Evolutionary conservation across 176 grass and related monocot species (phyloP).

Genomic region (Sorghum bicolor): DNA sequence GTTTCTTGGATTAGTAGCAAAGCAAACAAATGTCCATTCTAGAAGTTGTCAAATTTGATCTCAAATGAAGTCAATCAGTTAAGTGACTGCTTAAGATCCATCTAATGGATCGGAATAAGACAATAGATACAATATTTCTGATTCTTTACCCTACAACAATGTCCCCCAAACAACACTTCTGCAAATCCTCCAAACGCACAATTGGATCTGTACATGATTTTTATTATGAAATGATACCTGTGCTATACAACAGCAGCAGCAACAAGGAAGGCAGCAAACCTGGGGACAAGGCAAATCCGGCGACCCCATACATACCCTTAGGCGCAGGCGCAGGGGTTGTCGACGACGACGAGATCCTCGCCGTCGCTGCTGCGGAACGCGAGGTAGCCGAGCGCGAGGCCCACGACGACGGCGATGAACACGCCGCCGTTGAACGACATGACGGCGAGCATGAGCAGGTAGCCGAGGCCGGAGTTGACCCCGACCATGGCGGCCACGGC

Average conservation of each 20-base stretch:
- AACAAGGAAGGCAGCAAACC: neutral
- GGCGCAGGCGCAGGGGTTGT: slow-evolving; percentile 90
- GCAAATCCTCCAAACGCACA: slow-evolving; percentile 33
- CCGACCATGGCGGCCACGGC: slow-evolving; percentile 55
- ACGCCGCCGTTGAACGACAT: slow-evolving; percentile 99
- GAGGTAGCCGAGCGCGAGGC: slow-evolving; percentile 75
- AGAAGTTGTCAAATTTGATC: neutral
- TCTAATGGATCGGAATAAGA: neutral
- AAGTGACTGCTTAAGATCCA: neutral
- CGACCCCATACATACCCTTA: slow-evolving; percentile 15
- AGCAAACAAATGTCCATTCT: neutral
- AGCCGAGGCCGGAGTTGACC: slow-evolving; percentile 77
- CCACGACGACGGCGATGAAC: slow-evolving; percentile 67
- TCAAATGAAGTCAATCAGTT: neutral
- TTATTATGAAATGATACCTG: neutral
- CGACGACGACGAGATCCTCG: slow-evolving; percentile 57
- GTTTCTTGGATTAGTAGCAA: slow-evolving; percentile 17
- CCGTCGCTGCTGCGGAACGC: slow-evolving; percentile 74
- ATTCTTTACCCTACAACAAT: slow-evolving; percentile 8
- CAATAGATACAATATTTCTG: neutral
- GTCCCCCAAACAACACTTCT: neutral
- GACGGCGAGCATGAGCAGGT: slow-evolving; percentile 94
- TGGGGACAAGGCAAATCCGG: neutral
- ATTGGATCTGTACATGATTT: slow-evolving; percentile 38
- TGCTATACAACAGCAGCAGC: slow-evolving; percentile 33